These are phyloP conservation scores for Fusarium heterosporum DNA, from an alignment of 2,329 filamentous ascomycete species.

Conservation along the genomic window DNA sequence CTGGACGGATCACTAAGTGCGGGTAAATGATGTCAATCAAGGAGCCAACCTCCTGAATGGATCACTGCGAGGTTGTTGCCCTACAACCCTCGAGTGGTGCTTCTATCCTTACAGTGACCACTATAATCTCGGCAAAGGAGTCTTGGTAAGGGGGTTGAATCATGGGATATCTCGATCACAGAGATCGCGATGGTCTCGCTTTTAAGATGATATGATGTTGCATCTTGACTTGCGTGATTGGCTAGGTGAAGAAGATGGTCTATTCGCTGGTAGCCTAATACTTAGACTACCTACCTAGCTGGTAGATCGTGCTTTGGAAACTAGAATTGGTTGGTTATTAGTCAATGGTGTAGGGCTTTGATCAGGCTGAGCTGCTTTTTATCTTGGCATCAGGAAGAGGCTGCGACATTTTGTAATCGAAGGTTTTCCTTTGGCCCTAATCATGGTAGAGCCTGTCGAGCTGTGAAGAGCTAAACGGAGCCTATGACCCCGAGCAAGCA, in stretches of 20 bases:
- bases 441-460: background rate
- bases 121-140: background rate
- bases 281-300: background rate
- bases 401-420: background rate
- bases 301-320: slow-evolving; percentile 19
- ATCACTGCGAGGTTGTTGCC: background rate
- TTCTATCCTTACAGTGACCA: background rate
- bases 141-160: slow-evolving; percentile 5
- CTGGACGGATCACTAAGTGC: background rate
- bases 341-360: slow-evolving; percentile 1
- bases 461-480: slow-evolving; percentile 12
- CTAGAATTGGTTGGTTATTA: slow-evolving; percentile 11
- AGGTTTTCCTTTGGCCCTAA: background rate
- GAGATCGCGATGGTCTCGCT: slow-evolving; percentile 18
- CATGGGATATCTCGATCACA: slow-evolving; percentile 12
- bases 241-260: slow-evolving; percentile 1
- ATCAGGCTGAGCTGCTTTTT: slow-evolving; percentile 2
- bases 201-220: slow-evolving; percentile 1
- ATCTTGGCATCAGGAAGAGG: slow-evolving; percentile 1
- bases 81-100: background rate
- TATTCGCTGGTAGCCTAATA: slow-evolving; percentile 14
- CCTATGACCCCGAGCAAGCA: slow-evolving; percentile 14
- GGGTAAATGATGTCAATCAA: slow-evolving; percentile 5
- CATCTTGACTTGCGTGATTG: slow-evolving; percentile 10
- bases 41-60: background rate